Base-by-base conservation (phyloP, 805 yeast genomes). In the Kluyveromyces dobzhanskii region DNA sequence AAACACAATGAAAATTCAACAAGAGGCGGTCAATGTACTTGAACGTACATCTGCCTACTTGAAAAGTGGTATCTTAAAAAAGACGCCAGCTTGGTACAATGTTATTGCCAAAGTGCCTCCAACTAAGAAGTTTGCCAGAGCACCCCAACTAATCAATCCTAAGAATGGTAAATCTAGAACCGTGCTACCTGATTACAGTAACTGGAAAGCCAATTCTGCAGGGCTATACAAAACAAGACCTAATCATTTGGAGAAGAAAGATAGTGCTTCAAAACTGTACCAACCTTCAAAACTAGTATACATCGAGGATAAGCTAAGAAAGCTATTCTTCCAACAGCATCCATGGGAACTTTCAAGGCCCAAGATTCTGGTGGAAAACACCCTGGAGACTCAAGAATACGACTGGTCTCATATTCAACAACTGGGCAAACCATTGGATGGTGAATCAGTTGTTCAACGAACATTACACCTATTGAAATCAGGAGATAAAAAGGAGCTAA, bases 331-430 rank as follows among this genome's bases (percentile, higher is more conserved):
- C 61, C 77, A 78, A 43, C 96, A 88, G 57, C 98, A 92, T 62
- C 98, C 98, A 5, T 92, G 98, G 98, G 98, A 92, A 63, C 67
- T 88, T 39, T 85, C 97, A 1, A 75, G 94, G 49, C 96, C 97
- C 11, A 85, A 84, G 57, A 70, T 76, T 21, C 64, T 92, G 48
- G 71, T 87, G 33, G 98, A 92, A 60, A 83, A 78, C 51, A 69
- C 71, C 27, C 19, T 34, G 13, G 85, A 83, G 6, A 66, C 71
- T 32, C 85, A 82, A 33, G 53, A 58, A 6, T 68, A 69, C 42
- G 86, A 92, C 59, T 92, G 98, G 97, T 70, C 80, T 34, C 69
- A 69, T 37, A 73, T 92, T 59, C 72, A 73, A 48, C 97, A 92
- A 60, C 57, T 78, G 24, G 65, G 70, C 32, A 80, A 80, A 56